Base-by-base conservation (phyloP, 2,329 filamentous ascomycete species). In the Hymenoscyphus fraxineus region DNA sequence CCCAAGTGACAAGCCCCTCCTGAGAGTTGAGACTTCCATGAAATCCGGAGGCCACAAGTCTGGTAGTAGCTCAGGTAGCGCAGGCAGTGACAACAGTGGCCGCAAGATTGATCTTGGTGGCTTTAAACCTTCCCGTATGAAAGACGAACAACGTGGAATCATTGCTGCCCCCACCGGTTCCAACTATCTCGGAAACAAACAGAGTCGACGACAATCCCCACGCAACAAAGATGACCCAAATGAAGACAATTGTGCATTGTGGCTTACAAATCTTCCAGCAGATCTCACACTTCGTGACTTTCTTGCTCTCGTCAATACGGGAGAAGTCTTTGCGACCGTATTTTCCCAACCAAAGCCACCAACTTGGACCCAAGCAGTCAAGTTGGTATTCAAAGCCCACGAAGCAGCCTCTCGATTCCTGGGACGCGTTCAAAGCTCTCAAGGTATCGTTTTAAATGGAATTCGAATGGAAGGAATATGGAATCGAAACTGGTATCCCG, bases 121-220 rank as follows among this genome's bases (percentile, higher is more conserved):
- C n/a, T 64, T 64, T 27, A 15, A n/a, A 40, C 63, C 58, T n/a
- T 64, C 63, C 7, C 32, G 35, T 4, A 64, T 64, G 63, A 58
- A 58, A 13, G 31, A 57, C 16, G 63, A 64, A 40, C 47, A 54
- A 13, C 27, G 19, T 40, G 63, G 58, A n/a, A 6, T 59, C 5
- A 40, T 61, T 3, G n/a, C 12, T 6, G 12, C n/a, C 1, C 55
- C 59, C 27, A 15, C 16, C n/a, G 63, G 59, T 13, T 56, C 57
- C 22, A 61, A 54, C 7, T 64, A 64, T 41, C 59, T 64, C 5
- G 63, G 63, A 3, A 59, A 61, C 16, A 27, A 22, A 16, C n/a
- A 51, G 5, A 60, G 59, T n/a, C 35, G 19, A 13, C 59, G 40
- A 3, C 32, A 54, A 5, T 10, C 56, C 22, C 27, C 22, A 16